A percentile compares a stretch with the other conserved stretches of the same genome.
Evolutionary conservation across 176 grass and related monocot genomes (phyloP).

Genomic region (Rhynchospora breviuscula): DNA sequence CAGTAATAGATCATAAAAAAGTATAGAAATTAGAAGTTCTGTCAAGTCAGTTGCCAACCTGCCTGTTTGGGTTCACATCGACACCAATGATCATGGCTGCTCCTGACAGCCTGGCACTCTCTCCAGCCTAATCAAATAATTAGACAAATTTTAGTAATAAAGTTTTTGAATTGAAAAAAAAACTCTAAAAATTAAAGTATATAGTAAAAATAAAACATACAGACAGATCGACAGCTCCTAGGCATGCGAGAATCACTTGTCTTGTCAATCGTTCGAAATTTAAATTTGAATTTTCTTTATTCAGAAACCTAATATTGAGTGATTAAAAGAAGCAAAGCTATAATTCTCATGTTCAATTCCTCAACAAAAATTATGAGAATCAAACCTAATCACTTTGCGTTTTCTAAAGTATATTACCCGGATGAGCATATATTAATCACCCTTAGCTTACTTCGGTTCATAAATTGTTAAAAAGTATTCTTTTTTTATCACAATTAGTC

Average conservation of each 20-base stretch:
- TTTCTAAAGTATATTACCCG: too few relatives aligned
- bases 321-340: too few relatives aligned
- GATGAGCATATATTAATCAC: too few relatives aligned
- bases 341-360: too few relatives aligned
- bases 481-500: too few relatives aligned
- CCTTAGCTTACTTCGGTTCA: too few relatives aligned
- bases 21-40: background rate
- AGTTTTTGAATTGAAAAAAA: background rate
- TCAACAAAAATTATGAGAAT: too few relatives aligned
- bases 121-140: slow-evolving; percentile 50
- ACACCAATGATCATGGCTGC: slow-evolving; percentile 80
- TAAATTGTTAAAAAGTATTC: too few relatives aligned
- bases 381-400: too few relatives aligned
- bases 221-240: slow-evolving; percentile 75
- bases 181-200: background rate
- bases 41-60: slow-evolving; percentile 27
- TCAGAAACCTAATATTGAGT: too few relatives aligned
- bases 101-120: slow-evolving; percentile 63
- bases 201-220: slow-evolving; percentile 33
- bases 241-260: background rate
- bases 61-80: slow-evolving; percentile 65
- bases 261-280: too few relatives aligned
- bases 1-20: background rate
- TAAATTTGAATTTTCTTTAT: too few relatives aligned
- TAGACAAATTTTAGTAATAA: background rate